These are phyloP conservation scores for Helotiales sp. DNA, from an alignment of 2,329 filamentous ascomycete species.

Conservation along the genomic window DNA sequence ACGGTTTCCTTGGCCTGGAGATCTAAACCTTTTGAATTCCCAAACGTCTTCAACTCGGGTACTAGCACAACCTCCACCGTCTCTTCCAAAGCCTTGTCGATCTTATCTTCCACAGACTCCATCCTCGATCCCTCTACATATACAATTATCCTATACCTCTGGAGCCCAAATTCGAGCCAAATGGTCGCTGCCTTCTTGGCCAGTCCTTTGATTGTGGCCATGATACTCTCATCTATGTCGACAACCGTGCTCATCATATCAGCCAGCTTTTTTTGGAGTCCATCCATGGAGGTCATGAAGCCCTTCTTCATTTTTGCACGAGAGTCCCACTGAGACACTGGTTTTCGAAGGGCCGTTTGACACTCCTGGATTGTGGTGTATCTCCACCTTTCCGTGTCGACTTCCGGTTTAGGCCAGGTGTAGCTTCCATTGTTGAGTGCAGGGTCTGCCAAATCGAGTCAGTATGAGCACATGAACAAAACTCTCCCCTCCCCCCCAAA, in stretches of 20 bases:
- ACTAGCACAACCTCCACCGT: constrained; percentile 6
- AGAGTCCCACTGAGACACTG: constrained; percentile 10
- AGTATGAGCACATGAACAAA: constrained; percentile 1
- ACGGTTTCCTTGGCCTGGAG: neutral
- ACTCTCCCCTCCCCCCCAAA: neutral
- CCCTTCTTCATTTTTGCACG: constrained; percentile 10
- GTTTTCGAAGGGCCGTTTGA: constrained; percentile 2
- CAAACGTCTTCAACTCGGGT: constrained; percentile 11
- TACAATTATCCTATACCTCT: constrained; percentile 11
- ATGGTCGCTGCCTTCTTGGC: constrained; percentile 7
- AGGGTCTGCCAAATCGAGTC: neutral
- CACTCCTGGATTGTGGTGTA: constrained; percentile 12
- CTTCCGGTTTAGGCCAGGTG: constrained; percentile 9
- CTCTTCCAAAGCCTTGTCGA: neutral
- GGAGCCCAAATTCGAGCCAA: constrained; percentile 15
- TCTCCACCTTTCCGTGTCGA: constrained; percentile 13
- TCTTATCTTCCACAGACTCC: neutral
- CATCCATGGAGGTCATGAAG: neutral
- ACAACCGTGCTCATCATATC: neutral
- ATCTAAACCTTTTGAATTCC: constrained; percentile 9
- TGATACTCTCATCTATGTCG: neutral
- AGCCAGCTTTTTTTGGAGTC: neutral
- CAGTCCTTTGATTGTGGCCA: neutral
- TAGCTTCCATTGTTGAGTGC: constrained; percentile 8
- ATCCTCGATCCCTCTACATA: neutral